Percentiles rank a stretch among this genome's conserved stretches.
phyloP scores from a whole-genome alignment of 345 rosid genomes.

The Eucalyptus albens region DNA sequence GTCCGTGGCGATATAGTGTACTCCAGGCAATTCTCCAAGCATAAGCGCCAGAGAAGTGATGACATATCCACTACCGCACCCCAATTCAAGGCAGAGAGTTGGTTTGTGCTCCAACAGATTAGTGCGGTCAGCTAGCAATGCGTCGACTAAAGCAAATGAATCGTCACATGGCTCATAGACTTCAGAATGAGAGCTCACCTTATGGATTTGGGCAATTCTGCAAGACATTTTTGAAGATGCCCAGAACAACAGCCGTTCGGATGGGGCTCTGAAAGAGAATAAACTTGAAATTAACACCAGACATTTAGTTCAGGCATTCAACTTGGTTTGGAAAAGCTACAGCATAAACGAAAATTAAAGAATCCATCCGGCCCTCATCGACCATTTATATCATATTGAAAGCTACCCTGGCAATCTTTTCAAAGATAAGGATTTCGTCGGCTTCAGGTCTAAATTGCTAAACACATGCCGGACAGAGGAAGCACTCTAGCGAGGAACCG shows the following conservation, averaged over 20 bases:
- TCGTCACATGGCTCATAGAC: conserved; percentile 94
- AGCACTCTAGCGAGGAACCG: not conserved
- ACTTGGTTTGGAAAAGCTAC: not conserved
- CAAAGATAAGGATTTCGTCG: not conserved
- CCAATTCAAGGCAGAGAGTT: conserved; percentile 59
- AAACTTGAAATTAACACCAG: not conserved
- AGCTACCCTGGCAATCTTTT: not conserved
- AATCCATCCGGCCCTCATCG: not conserved
- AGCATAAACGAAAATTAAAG: not conserved
- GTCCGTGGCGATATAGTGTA: conserved; percentile 59
- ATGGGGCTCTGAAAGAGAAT: not conserved
- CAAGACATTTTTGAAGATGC: conserved; percentile 15
- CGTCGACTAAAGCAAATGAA: conserved; percentile 86
- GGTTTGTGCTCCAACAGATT: conserved; percentile 55
- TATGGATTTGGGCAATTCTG: conserved; percentile 58
- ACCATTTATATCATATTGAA: not conserved
- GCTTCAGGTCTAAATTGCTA: not conserved
- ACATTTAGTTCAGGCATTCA: not conserved
- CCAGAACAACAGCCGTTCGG: not conserved
- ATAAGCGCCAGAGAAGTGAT: conserved; percentile 76
- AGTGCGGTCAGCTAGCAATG: conserved; percentile 54
- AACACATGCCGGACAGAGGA: not conserved
- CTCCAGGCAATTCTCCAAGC: conserved; percentile 22
- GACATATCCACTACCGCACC: conserved; percentile 84
- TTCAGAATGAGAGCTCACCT: conserved; percentile 72